A percentile compares a stretch with the other conserved stretches of the same genome.
Evolutionary conservation across 257 asterid genomes (phyloP).

Genomic region (Gentiana dahurica): DNA sequence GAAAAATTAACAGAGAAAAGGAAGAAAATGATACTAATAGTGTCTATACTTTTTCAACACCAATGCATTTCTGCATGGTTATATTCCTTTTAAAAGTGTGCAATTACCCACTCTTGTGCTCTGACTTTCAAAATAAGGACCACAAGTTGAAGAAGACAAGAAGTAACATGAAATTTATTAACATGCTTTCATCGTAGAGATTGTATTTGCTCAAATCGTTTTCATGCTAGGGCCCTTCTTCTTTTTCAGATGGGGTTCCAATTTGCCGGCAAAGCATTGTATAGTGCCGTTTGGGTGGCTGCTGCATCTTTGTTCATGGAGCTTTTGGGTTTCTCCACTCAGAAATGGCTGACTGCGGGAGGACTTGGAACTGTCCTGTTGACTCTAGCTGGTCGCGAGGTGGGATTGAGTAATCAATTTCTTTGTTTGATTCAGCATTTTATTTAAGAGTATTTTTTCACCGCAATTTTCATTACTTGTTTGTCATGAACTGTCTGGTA

Average conservation of each 20-base stretch:
- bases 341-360: slow-evolving; percentile 97
- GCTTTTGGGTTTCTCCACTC: slow-evolving; percentile 94
- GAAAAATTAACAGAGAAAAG: too few relatives aligned
- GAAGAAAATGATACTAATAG: too few relatives aligned
- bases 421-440: slow-evolving; percentile 5
- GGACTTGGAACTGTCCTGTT: slow-evolving; percentile 98
- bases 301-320: slow-evolving; percentile 95
- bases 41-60: too few relatives aligned
- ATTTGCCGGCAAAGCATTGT: slow-evolving; percentile 85
- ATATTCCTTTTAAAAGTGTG: too few relatives aligned
- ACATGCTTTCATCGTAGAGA: too few relatives aligned
- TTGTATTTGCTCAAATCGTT: too few relatives aligned
- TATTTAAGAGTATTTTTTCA: not conserved
- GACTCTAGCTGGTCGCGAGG: slow-evolving; percentile 99
- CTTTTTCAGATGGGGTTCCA: slow-evolving; percentile 79
- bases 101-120: too few relatives aligned
- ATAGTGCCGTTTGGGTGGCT: slow-evolving; percentile 96
- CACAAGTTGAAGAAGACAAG: too few relatives aligned
- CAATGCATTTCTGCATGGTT: too few relatives aligned
- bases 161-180: too few relatives aligned
- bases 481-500: not conserved
- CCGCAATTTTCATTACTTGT: not conserved
- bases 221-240: not conserved
- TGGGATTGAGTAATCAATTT: slow-evolving; percentile 11
- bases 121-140: too few relatives aligned